Conservation (phyloP, 106 monocot species). For the Alisma plantagoaquatica region DNA sequence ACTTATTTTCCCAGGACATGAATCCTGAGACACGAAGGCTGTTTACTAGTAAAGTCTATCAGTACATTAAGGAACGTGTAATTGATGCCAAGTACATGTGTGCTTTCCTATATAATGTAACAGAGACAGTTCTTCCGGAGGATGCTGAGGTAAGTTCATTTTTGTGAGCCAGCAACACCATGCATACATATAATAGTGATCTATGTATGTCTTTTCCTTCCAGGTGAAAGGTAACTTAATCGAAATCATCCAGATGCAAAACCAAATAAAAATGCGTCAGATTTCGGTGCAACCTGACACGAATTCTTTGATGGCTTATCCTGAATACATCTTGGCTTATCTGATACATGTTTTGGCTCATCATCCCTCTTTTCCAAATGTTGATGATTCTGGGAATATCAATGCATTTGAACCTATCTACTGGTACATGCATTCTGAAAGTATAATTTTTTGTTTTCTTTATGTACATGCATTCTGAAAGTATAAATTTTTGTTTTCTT, state of each 20-base stretch:
- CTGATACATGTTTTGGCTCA: slow-evolving; percentile 87
- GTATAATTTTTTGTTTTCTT: not conserved
- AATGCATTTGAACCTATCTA: slow-evolving; percentile 63
- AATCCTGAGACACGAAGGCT: slow-evolving; percentile 61
- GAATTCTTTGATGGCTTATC: slow-evolving; percentile 43
- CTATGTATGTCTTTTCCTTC: not conserved
- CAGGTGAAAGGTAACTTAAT: slow-evolving; percentile 65
- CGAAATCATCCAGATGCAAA: slow-evolving; percentile 80
- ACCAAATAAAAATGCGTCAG: slow-evolving; percentile 73
- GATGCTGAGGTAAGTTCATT: slow-evolving; percentile 47
- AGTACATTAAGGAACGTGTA: slow-evolving; percentile 78
- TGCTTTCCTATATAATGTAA: slow-evolving; percentile 66
- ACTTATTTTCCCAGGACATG: too few relatives aligned
- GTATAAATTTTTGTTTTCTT: too few relatives aligned
- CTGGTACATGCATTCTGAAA: slow-evolving; percentile 40
- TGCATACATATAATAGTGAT: not conserved
- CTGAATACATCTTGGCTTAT: slow-evolving; percentile 80
- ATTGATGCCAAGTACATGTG: slow-evolving; percentile 95
- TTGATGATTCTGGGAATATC: slow-evolving; percentile 36
- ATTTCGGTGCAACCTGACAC: slow-evolving; percentile 61
- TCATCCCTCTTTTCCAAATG: slow-evolving; percentile 63
- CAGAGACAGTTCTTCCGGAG: slow-evolving; percentile 43
- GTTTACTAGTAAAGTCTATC: slow-evolving; percentile 71
- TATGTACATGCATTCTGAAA: not conserved
- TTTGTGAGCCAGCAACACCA: not conserved